A percentile compares a stretch with the other conserved stretches of the same genome.
Evolutionary conservation across 2,329 filamentous ascomycete genomes (phyloP).

Genomic region (Paramyrothecium sp.): DNA sequence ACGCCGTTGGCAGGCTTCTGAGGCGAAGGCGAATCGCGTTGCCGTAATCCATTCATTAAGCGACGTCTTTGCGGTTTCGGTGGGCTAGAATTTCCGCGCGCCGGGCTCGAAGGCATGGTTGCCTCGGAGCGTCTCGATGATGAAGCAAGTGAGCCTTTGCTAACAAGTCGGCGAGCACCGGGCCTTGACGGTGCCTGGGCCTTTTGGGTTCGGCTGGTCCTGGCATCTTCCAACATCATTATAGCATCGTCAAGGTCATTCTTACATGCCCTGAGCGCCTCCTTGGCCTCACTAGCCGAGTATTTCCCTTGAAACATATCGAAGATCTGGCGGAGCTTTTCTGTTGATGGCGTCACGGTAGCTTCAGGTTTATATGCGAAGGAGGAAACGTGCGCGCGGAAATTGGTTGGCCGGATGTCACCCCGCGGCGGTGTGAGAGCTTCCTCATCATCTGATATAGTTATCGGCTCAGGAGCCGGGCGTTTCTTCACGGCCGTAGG

Average conservation of each 20-base stretch:
- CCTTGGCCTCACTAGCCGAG: slow-evolving; percentile 25
- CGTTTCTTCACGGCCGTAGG: slow-evolving; percentile 28
- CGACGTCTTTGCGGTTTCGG: slow-evolving; percentile 29
- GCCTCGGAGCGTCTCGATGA: neutral
- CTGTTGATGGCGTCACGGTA: slow-evolving; percentile 32
- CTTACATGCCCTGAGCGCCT: slow-evolving; percentile 28
- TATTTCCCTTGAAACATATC: slow-evolving; percentile 30
- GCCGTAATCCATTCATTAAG: slow-evolving; percentile 33
- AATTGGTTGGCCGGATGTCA: slow-evolving; percentile 62
- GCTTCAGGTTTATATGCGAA: slow-evolving; percentile 47
- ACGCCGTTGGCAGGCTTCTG: slow-evolving; percentile 13
- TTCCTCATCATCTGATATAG: slow-evolving; percentile 49
- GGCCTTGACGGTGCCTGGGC: slow-evolving; percentile 16
- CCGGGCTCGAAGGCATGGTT: neutral
- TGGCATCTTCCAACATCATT: slow-evolving; percentile 21
- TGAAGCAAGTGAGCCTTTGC: slow-evolving; percentile 19
- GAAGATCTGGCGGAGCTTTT: slow-evolving; percentile 33
- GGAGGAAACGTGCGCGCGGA: slow-evolving; percentile 38
- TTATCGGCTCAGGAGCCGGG: slow-evolving; percentile 39
- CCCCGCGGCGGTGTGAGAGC: slow-evolving; percentile 50
- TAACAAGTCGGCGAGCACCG: slow-evolving; percentile 24
- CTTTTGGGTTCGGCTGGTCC: slow-evolving; percentile 5
- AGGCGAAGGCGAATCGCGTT: slow-evolving; percentile 20
- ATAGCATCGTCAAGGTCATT: slow-evolving; percentile 36
- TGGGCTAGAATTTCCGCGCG: slow-evolving; percentile 14